Base-by-base conservation (phyloP, 805 yeast species). In the Candida corydali region DNA sequence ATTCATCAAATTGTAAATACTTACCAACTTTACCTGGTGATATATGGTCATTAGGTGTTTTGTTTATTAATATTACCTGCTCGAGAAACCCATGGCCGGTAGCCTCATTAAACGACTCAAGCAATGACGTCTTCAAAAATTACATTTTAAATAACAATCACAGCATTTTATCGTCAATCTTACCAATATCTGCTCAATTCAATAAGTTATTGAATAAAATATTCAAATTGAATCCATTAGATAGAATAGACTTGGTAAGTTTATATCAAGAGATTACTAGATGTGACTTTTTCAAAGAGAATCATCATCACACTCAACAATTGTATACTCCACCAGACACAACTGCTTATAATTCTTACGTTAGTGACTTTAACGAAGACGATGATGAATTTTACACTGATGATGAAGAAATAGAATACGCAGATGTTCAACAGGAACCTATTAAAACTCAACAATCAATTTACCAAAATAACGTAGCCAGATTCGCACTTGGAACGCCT, bases 11-110 rank as follows among this genome's bases (percentile, higher is more conserved):
- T 23, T 45, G 52, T 9, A 59, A 64, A 34, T 67, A 63, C 39
- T 75, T 69, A 52, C 89, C 93, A 9, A 81, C 95, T 0, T 59
- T 74, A 20, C 76, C 85, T 7, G 88, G 94, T 31, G 96, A 87
- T 52, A 73, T 86, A 19, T 88, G 97, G 61, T 82, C 94, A 2
- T 61, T 88, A 34, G 91, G 89, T 2, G 80, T 88, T 24, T 80
- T 88, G 16, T 63, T 88, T 38, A 79, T 88, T 44, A 88, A 88
- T 55, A 65, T 89, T 36, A 73, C 86, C 8, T 85, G 94, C 46
- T 80, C 85, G 28, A 73, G 95, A 55, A 89, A 88, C 51, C 96
- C 96, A 19, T 88, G 96, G 96, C 75, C 86, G 34, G 78, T 81
- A 47, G 94, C 95, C 8, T 73, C 82, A 36, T 63, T 76, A 26